These are phyloP conservation scores for Mortierella sp. DNA, from an alignment of 371 early-diverging fungal species.

Conservation along the genomic window DNA sequence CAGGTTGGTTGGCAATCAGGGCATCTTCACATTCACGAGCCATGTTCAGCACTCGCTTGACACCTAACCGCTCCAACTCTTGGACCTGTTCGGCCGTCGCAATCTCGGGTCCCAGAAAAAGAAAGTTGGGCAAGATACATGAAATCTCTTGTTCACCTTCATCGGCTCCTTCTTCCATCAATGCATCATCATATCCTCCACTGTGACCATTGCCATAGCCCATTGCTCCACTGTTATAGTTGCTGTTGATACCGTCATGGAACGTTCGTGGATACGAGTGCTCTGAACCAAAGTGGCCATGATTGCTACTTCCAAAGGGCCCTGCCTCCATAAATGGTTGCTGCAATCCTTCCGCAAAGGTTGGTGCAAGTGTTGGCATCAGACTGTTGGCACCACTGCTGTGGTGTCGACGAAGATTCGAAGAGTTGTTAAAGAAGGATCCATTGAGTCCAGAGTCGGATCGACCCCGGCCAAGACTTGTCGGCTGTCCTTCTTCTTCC, in stretches of 20 bases:
- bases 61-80: conserved; percentile 55
- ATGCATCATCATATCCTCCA: conserved; percentile 36
- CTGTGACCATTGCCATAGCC: conserved; percentile 53
- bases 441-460: no score
- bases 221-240: conserved; percentile 18
- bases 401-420: conserved; percentile 22
- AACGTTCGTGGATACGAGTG: conserved; percentile 24
- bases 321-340: no score
- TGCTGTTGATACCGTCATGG: conserved; percentile 36
- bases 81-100: conserved; percentile 63
- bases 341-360: no score
- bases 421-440: no score
- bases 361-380: conserved; percentile 1
- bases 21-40: conserved; percentile 72
- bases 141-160: conserved; percentile 69
- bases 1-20: conserved; percentile 49
- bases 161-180: conserved; percentile 30
- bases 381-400: conserved; percentile 8
- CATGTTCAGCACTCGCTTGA: conserved; percentile 70
- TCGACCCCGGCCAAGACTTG: no score
- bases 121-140: conserved; percentile 67
- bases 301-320: not conserved
- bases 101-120: conserved; percentile 72
- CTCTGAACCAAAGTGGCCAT: conserved; percentile 6
- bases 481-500: conserved; percentile 17